Conservation (phyloP, 495 filamentous ascomycete species). For the Lepraria neglecta region DNA sequence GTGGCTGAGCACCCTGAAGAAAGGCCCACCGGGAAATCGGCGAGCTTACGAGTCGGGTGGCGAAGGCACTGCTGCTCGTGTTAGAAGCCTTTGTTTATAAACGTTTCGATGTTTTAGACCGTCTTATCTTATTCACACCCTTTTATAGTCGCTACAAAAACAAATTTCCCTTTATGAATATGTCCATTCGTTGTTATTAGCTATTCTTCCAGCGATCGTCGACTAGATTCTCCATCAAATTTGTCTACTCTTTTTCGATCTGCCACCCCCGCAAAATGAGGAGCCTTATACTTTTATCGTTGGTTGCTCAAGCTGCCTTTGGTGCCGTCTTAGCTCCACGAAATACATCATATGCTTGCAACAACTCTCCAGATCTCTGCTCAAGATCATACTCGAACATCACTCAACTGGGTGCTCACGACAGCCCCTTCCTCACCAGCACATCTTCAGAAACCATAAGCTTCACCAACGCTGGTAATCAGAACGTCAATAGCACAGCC, state of each 20-base stretch:
- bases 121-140: neutral
- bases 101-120: neutral
- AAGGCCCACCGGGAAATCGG: neutral
- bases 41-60: conserved; percentile 19
- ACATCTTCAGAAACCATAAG: conserved; percentile 32
- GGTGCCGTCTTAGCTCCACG: conserved; percentile 11
- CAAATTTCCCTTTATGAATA: neutral
- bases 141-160: conserved; percentile 11
- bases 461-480: conserved; percentile 56
- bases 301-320: conserved; percentile 6
- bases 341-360: conserved; percentile 38
- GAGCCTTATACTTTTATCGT: neutral
- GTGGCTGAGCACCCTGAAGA: neutral
- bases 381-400: conserved; percentile 53
- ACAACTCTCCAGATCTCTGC: conserved; percentile 57
- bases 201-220: neutral
- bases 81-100: conserved; percentile 11
- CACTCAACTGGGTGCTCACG: conserved; percentile 59
- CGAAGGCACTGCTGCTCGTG: conserved; percentile 1
- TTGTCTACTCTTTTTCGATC: neutral
- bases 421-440: conserved; percentile 53
- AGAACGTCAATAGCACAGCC: conserved; percentile 60
- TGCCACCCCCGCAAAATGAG: neutral
- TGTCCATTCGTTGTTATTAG: neutral
- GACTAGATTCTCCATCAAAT: neutral